Evolutionary conservation across 768 basidiomycete species (phyloP), one percentile per base, ranked within the genome.

Genomic region (Guyanaporus albipodus): DNA sequence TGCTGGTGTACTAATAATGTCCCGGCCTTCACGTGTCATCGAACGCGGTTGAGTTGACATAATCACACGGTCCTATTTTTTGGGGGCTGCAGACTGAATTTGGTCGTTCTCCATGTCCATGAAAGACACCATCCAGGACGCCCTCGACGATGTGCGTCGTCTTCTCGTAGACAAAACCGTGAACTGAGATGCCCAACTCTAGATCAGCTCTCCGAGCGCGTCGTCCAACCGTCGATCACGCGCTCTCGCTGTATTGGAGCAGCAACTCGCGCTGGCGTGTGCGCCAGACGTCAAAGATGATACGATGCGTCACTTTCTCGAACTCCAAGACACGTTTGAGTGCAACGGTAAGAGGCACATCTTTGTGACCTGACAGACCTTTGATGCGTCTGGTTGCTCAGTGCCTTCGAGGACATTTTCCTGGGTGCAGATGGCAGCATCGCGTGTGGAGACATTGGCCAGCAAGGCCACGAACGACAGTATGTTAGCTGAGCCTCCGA

Each of bases 311-410:
- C 64, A 68, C 37, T 87, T 90, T 64, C 60, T 83, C 17, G 73
- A 77, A 9, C 67, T 90, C 33, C 90, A 92, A 60, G 79, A 86
- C 54, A 80, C 80, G 1, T 91, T 92, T 54, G 85, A 91, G 62
- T 88, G 84, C 64, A 92, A 92, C 59, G 72, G 90, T 90, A 55
- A 49, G 85, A 58, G 29, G 12, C 46, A 36, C 45, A 33, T 12
- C 10, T 27, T 48, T 14, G 29, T 4, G 42, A 17, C 31, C 32
- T 23, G 9, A 32, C 40, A 28, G 22, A 22, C 39, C 44, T 26
- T 50, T 56, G 31, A 54, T 55, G 26, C n/a, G n/a, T n/a, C 38
- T 39, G 19, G 21, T 24, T 6, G 23, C 29, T n/a, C 45, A 91
- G 89, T 91, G 28, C 79, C 87, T 4, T 77, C 79, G 1, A 75